Evolutionary conservation across 768 basidiomycete species (phyloP).

Genomic region (Calocera cornea): DNA sequence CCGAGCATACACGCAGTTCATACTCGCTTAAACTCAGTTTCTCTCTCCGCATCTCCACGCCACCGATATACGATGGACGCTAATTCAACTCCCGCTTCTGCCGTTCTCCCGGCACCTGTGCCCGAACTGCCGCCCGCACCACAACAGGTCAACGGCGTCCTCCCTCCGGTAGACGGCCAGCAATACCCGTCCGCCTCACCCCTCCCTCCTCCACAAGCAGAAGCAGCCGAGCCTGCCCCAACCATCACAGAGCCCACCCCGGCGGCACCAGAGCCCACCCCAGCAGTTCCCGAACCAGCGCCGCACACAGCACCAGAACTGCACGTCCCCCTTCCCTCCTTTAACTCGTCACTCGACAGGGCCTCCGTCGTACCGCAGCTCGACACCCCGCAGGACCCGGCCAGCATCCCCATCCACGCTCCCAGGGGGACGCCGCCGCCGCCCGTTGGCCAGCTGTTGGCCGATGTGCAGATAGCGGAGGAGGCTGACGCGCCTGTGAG

Average conservation of each 20-base stretch:
- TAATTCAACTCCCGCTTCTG: not conserved
- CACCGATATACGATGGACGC: not conserved
- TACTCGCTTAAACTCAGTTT: not conserved
- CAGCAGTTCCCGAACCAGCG: constrained; percentile 30
- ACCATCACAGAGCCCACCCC: constrained; percentile 9
- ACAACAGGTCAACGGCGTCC: not conserved
- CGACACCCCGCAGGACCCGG: constrained; percentile 36
- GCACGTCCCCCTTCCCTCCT: constrained; percentile 41
- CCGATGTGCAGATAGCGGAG: constrained; percentile 50
- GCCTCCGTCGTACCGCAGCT: constrained; percentile 35
- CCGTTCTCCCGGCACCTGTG: not conserved
- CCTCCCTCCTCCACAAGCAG: too few relatives aligned
- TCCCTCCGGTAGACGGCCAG: not conserved
- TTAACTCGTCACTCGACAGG: constrained; percentile 29
- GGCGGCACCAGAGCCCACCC: constrained; percentile 44
- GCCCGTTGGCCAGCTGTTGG: constrained; percentile 31
- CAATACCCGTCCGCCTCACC: not conserved
- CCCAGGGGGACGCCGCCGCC: constrained; percentile 37
- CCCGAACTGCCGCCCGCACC: not conserved
- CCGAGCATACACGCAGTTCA: too few relatives aligned
- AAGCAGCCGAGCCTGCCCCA: constrained; percentile 11
- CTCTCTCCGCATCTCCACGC: not conserved
- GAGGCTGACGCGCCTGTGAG: not conserved
- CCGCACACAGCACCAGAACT: constrained; percentile 45
- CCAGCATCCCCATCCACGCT: constrained; percentile 32